Evolutionary conservation across 2,329 filamentous ascomycete genomes (phyloP), one percentile per base, ranked within the genome.

Genomic region (Elsinoe arachidis): DNA sequence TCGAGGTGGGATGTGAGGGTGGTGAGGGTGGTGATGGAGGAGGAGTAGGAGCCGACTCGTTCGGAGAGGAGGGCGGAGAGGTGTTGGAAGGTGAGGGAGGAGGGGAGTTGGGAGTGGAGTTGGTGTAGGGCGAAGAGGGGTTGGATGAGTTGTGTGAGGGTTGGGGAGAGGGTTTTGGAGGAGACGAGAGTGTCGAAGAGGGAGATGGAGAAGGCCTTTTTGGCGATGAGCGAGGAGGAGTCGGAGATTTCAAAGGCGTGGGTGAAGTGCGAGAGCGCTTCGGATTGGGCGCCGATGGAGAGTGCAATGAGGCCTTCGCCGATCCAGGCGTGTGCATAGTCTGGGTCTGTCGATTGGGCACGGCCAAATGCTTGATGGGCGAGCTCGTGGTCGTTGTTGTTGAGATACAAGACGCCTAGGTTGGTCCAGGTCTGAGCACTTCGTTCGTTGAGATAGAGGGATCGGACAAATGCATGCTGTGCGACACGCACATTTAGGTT

Each of bases 191-290:
- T 79, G 65, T 99, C 92, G 68, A 99, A 97, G 49, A 88, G 78
- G 1, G 89, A 87, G 0, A 86, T 75, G 0, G 89, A 80, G 68
- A 91, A 97, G 68, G 92, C 88, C 30, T 85, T 82, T 68, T 90
- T 88, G 0, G 86, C 83, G 3, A 90, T 76, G 2, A 85, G 70
- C 0, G 86, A 85, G 0, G 87, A 87, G 0, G 89, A 86, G 60
- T 90, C 88, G 0, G 90, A 85, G 51, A 99, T 92, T 61, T 95
- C 91, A 75, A 96, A 93, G 0, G 93, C 92, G 68, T 99, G 93
- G 1, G 88, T 91, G 67, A 96, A 96, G 9, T 97, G 80, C 10
- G 85, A 84, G 19, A 89, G 80, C 1, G 92, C 91, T 72, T 96
- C 90, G 60, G 81, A 83, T 0, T 74, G 64, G 61, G 95, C 86